A percentile compares a stretch with the other conserved stretches of the same genome.
phyloP scores from a whole-genome alignment of 23 red algal genomes.

The Cyanidiococcus yangmingshanensis region DNA sequence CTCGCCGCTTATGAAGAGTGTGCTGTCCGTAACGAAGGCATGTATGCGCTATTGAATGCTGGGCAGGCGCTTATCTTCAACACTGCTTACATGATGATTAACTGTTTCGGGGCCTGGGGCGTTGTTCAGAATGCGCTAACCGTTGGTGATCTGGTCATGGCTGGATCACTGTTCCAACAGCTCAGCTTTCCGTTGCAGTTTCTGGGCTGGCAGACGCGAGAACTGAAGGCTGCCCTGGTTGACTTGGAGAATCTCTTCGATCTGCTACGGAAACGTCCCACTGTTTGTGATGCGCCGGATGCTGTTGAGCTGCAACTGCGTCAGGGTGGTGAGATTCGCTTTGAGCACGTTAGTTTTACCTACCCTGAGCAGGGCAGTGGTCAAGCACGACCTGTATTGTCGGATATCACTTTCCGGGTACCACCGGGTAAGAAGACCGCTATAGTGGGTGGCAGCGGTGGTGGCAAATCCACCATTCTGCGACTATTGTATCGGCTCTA shows the following conservation, averaged over 20 bases:
- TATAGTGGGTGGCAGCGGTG: slow-evolving; percentile 73
- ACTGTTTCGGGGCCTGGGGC: slow-evolving; percentile 36
- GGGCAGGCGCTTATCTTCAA: slow-evolving; percentile 65
- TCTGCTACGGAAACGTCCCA: slow-evolving; percentile 33
- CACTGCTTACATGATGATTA: slow-evolving; percentile 37
- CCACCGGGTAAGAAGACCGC: slow-evolving; percentile 64
- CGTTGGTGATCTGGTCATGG: slow-evolving; percentile 83
- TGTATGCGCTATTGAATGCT: slow-evolving; percentile 56
- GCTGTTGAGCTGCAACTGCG: slow-evolving; percentile 35
- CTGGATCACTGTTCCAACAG: slow-evolving; percentile 76
- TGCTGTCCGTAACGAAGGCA: slow-evolving; percentile 60
- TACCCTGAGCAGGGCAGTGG: slow-evolving; percentile 23
- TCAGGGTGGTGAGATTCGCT: slow-evolving; percentile 52
- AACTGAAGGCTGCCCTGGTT: slow-evolving; percentile 82
- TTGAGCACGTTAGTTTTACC: slow-evolving; percentile 83
- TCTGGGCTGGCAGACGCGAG: slow-evolving; percentile 96
- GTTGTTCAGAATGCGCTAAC: slow-evolving; percentile 48
- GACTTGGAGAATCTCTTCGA: slow-evolving; percentile 91
- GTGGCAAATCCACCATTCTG: slow-evolving; percentile 75
- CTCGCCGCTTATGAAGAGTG: slow-evolving; percentile 52
- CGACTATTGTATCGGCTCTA: slow-evolving; percentile 67
- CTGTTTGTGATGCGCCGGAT: slow-evolving; percentile 42
- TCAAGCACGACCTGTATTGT: neutral
- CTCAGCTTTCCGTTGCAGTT: slow-evolving; percentile 88
- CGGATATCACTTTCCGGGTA: slow-evolving; percentile 50